phyloP scores from a whole-genome alignment of 331 rosid species.

The Quercus tomentella region DNA sequence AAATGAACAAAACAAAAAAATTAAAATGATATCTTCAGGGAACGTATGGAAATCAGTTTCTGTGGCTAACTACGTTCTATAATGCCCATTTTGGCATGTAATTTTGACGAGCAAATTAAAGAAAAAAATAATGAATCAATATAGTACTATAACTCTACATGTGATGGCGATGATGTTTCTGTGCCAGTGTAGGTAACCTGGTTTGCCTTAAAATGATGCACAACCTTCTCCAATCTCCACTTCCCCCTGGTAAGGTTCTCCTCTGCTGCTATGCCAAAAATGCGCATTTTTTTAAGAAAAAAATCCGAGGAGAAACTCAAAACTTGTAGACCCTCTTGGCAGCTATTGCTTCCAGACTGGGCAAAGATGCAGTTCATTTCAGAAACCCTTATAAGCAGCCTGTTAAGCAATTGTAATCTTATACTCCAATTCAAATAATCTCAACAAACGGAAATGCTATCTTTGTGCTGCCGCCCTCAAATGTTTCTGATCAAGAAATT shows the following conservation, averaged over 20 bases:
- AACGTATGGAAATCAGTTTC: slow-evolving; percentile 25
- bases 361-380: slow-evolving; percentile 29
- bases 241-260: slow-evolving; percentile 14
- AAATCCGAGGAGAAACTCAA: slow-evolving; percentile 21
- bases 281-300: background rate
- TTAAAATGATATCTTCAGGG: background rate
- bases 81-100: slow-evolving; percentile 22
- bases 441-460: slow-evolving; percentile 27
- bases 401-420: slow-evolving; percentile 21
- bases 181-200: slow-evolving; percentile 35
- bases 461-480: slow-evolving; percentile 28
- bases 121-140: slow-evolving; percentile 56
- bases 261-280: slow-evolving; percentile 28
- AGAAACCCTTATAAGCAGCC: slow-evolving; percentile 32
- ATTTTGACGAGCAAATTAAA: slow-evolving; percentile 12
- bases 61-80: slow-evolving; percentile 25
- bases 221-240: slow-evolving; percentile 19
- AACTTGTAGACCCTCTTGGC: slow-evolving; percentile 29
- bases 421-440: slow-evolving; percentile 14
- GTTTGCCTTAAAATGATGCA: slow-evolving; percentile 37
- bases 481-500: slow-evolving; percentile 30
- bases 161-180: slow-evolving; percentile 24
- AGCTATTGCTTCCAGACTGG: slow-evolving; percentile 21
- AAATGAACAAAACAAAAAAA: slow-evolving; percentile 15
- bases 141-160: slow-evolving; percentile 26